Conservation (phyloP, 1,139 yeast species). For the Protomyces macrosporus region DNA sequence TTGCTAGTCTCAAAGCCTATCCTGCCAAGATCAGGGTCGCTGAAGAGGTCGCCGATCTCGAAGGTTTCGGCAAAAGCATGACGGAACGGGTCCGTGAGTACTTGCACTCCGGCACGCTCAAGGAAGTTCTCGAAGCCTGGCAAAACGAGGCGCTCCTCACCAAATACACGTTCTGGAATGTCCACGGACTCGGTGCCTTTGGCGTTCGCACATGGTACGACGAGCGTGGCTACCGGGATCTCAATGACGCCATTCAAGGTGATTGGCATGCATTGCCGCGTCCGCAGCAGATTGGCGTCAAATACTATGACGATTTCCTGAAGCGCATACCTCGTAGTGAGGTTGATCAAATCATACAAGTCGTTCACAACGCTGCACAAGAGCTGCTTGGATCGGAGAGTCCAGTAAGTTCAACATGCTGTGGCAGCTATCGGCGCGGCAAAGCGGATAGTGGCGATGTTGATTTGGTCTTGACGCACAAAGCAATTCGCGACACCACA, state of each 20-base stretch:
- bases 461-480: slow-evolving; percentile 29
- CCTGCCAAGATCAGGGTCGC: slow-evolving; percentile 26
- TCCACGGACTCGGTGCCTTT: slow-evolving; percentile 32
- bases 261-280: slow-evolving; percentile 28
- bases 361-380: slow-evolving; percentile 3
- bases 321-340: slow-evolving; percentile 26
- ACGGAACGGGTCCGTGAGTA: slow-evolving; percentile 28
- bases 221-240: slow-evolving; percentile 19
- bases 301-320: slow-evolving; percentile 30
- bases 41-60: slow-evolving; percentile 25
- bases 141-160: slow-evolving; percentile 23
- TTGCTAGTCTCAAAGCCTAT: slow-evolving; percentile 30
- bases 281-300: slow-evolving; percentile 30
- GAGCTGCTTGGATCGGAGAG: slow-evolving; percentile 17
- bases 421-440: slow-evolving; percentile 33
- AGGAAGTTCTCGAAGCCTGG: slow-evolving; percentile 10
- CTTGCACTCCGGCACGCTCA: slow-evolving; percentile 26
- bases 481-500: neutral
- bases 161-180: slow-evolving; percentile 24
- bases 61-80: slow-evolving; percentile 32
- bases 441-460: slow-evolving; percentile 27
- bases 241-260: slow-evolving; percentile 16
- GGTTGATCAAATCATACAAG: slow-evolving; percentile 27
- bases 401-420: slow-evolving; percentile 10
- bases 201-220: slow-evolving; percentile 26